Percentiles rank a stretch among this genome's conserved stretches.
phyloP scores from a whole-genome alignment of 768 basidiomycete genomes.

The Hygrophoropsis aurantiaca region DNA sequence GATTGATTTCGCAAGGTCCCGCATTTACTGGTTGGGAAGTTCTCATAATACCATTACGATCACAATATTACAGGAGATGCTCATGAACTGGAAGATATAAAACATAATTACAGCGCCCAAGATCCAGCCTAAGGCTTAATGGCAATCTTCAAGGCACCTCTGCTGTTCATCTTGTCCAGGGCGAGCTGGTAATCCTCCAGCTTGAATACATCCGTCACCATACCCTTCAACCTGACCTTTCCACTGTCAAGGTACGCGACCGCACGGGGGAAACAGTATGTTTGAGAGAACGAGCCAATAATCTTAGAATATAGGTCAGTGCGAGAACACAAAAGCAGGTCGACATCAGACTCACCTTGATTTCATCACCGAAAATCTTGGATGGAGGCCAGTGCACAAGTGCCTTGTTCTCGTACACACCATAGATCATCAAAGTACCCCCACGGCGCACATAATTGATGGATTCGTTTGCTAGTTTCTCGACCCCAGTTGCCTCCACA shows the following conservation, averaged over 20 bases:
- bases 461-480: constrained; percentile 38
- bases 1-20: too few species aligned
- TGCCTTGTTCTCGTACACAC: constrained; percentile 56
- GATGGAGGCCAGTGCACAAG: constrained; percentile 53
- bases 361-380: constrained; percentile 58
- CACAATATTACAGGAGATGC: constrained; percentile 17
- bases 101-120: too few species aligned
- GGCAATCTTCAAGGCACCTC: constrained; percentile 59
- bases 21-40: too few species aligned
- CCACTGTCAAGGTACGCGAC: constrained; percentile 56
- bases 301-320: too few species aligned
- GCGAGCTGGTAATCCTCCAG: constrained; percentile 70
- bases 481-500: constrained; percentile 42
- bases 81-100: too few species aligned
- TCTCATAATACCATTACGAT: too few species aligned
- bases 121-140: constrained; percentile 46
- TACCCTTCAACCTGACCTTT: constrained; percentile 50
- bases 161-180: constrained; percentile 69
- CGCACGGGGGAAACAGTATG: constrained; percentile 59
- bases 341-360: constrained; percentile 32
- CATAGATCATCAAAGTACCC: constrained; percentile 51
- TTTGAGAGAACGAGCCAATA: constrained; percentile 57
- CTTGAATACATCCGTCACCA: constrained; percentile 62
- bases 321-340: too few species aligned
- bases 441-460: constrained; percentile 43